Evolutionary conservation across 345 rosid genomes (phyloP).

Genomic region (Aquilaria sinensis): DNA sequence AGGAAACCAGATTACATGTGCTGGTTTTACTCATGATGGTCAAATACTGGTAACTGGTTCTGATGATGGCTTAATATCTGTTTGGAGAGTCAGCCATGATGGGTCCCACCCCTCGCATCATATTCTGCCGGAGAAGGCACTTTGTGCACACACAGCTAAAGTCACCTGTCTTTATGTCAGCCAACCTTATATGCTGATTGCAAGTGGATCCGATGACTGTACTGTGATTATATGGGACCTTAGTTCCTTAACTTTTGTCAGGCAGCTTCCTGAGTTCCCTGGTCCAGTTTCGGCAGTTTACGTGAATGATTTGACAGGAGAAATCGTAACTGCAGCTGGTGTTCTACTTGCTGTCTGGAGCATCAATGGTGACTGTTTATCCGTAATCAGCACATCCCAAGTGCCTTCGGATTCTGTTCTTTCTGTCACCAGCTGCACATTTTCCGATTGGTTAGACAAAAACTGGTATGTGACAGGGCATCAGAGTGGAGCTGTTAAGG

Average conservation of each 20-base stretch:
- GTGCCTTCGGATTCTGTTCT: conserved; percentile 91
- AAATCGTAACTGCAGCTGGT: conserved; percentile 95
- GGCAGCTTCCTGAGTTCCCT: conserved; percentile 91
- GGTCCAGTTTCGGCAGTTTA: conserved; percentile 82
- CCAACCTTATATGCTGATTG: conserved; percentile 95
- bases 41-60: conserved; percentile 88
- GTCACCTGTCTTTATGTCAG: conserved; percentile 91
- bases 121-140: conserved; percentile 71
- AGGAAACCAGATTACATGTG: conserved; percentile 85
- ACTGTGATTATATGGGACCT: conserved; percentile 98
- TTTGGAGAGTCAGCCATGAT: conserved; percentile 78
- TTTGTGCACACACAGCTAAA: conserved; percentile 76
- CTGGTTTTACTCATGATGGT: conserved; percentile 88
- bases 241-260: conserved; percentile 71
- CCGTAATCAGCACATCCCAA: conserved; percentile 85
- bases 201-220: conserved; percentile 94
- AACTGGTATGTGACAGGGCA: conserved; percentile 97
- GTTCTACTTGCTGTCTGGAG: conserved; percentile 96
- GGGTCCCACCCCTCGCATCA: conserved; percentile 52
- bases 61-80: conserved; percentile 83
- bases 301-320: conserved; percentile 90
- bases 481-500: conserved; percentile 96
- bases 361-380: conserved; percentile 95
- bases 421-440: conserved; percentile 76
- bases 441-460: conserved; percentile 90